Percentiles rank a stretch among this genome's conserved stretches.
Conservation (phyloP, 768 basidiomycete genomes). For the Boletus subcaerulescens region DNA sequence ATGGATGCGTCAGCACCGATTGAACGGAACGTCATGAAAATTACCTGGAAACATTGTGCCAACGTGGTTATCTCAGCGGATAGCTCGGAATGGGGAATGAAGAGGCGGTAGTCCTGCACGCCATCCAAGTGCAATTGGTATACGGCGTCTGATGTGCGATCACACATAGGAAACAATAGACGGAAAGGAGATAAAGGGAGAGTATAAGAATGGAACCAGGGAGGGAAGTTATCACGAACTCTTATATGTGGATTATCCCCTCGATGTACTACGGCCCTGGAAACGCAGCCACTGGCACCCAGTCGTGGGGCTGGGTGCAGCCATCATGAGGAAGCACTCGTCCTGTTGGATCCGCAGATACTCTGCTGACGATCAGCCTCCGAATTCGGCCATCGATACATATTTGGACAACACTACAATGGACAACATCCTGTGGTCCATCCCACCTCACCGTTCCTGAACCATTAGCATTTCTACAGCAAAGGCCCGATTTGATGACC, state of each 20-base stretch:
- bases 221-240: not conserved
- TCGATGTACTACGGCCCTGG: too few species aligned
- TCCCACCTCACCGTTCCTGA: not conserved
- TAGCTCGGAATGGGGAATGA: not conserved
- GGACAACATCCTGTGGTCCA: not conserved
- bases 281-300: too few species aligned
- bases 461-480: not conserved
- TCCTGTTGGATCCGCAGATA: too few species aligned
- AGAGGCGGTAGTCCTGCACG: not conserved
- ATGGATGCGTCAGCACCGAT: not conserved
- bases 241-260: constrained; percentile 2
- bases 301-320: too few species aligned
- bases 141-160: not conserved
- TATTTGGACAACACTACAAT: too few species aligned
- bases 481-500: not conserved
- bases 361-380: not conserved
- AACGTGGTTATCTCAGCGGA: not conserved
- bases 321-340: too few species aligned
- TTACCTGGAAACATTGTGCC: not conserved
- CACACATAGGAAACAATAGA: not conserved
- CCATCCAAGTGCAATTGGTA: not conserved
- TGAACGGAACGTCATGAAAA: not conserved
- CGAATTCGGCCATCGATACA: not conserved
- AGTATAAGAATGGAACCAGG: too few species aligned
- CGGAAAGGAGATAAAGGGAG: not conserved